Evolutionary conservation across 257 asterid genomes (phyloP), one percentile per base, ranked within the genome.

Genomic region (Nicotiana tomentosiformis): DNA sequence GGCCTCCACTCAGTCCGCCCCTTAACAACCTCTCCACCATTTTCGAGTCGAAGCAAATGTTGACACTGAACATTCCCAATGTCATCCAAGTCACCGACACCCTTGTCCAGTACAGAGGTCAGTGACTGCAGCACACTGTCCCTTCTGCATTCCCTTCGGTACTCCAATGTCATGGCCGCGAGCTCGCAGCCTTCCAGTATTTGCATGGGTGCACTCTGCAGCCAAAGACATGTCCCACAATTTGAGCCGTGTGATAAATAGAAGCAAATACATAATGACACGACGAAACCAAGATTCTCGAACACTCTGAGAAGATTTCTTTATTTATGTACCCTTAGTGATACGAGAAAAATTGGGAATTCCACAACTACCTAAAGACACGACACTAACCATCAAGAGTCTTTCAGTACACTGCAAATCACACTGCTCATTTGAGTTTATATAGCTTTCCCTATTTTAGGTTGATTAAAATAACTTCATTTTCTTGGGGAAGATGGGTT

Each of bases 91-190:
- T 90, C 90, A 1, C 88, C 92, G 6, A 66, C 87, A 32, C 86
- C 84, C 39, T 91, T 84, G 74, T 83, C 90, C 65, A 89, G 77
- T 58, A 96, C 90, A 23, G 97, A 91, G 30, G 97, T 90, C 43
- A 94, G 97, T 84, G 99, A 96, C 89, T 96, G 94, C 86, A 96
- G 89, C 82, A 93, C 92, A 33, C 97, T 92, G 97, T 96, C 99
- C 93, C 91, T 96, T 91, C 88, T 89, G 88, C 99, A 96, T 85
- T 96, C 99, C 91, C 98, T 93, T 82, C 98, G 86, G 83, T 94
- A 96, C 87, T 96, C 99, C 39, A 96, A 83, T 17, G 96, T 94
- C 95, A 94, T 85, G 37, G 94, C 91, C 37, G 90, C 91, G 15
- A 96, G 93, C 90, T 96, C 99, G 7, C 93, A 96, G 66, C 91